Evolutionary conservation across 139 green algal species (phyloP).

Genomic region (Ettlia oleoabundans): DNA sequence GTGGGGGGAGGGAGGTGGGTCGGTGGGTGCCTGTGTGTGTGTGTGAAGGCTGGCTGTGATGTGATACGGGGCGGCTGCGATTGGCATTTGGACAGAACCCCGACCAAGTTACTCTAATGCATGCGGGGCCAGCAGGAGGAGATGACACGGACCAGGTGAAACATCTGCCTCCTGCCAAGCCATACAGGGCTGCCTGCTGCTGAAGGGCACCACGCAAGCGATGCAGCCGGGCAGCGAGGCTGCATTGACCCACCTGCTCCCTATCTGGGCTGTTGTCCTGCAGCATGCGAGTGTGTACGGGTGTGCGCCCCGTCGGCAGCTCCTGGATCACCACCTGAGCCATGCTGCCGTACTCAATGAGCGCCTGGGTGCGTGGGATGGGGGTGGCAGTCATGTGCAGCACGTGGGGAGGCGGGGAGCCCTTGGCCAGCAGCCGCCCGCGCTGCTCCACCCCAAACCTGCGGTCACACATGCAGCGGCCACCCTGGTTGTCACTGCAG

Average conservation of each 20-base stretch:
- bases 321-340: constrained; percentile 62
- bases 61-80: too few relatives aligned
- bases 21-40: neutral
- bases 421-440: constrained; percentile 63
- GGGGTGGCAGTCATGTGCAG: constrained; percentile 96
- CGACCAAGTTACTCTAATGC: too few relatives aligned
- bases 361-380: constrained; percentile 88
- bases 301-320: constrained; percentile 72
- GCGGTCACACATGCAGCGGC: neutral
- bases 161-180: too few relatives aligned
- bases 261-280: constrained; percentile 37
- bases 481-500: too few relatives aligned
- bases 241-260: constrained; percentile 55
- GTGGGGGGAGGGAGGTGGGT: neutral
- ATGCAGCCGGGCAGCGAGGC: neutral
- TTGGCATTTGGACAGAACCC: too few relatives aligned
- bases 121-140: too few relatives aligned
- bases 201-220: too few relatives aligned
- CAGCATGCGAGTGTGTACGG: constrained; percentile 62
- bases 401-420: constrained; percentile 76
- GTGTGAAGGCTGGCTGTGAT: too few relatives aligned
- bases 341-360: neutral
- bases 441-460: constrained; percentile 92
- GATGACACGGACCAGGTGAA: too few relatives aligned
- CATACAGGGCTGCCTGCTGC: too few relatives aligned